These are phyloP conservation scores for Scalesia atractyloides DNA, from an alignment of 129 eudicot species.

Conservation along the genomic window DNA sequence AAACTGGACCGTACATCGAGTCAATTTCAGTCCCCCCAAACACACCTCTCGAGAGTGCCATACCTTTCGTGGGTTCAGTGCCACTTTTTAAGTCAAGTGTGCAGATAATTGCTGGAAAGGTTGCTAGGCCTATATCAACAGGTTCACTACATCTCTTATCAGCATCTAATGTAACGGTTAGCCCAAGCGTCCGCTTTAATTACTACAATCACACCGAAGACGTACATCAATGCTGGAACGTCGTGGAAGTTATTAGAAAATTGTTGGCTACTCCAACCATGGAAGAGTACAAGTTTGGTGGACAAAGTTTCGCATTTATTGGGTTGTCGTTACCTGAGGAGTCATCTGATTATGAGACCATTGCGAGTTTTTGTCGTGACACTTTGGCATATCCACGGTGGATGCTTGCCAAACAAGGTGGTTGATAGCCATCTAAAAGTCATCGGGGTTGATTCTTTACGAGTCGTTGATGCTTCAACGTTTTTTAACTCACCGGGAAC, in stretches of 20 bases:
- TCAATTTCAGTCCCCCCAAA: neutral
- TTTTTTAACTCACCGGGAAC: no score
- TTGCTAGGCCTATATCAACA: neutral
- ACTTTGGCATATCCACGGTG: no score
- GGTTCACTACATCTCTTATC: neutral
- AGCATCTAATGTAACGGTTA: conserved; percentile 11
- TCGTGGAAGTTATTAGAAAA: no score
- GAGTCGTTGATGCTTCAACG: no score
- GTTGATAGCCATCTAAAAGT: no score
- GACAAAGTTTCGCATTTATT: neutral
- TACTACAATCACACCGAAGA: no score
- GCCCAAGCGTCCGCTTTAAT: conserved; percentile 6
- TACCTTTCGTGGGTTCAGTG: conserved; percentile 23
- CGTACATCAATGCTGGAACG: no score
- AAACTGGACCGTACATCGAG: conserved; percentile 9
- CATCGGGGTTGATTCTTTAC: no score
- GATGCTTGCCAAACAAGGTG: no score
- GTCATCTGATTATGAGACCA: neutral
- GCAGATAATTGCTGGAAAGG: conserved; percentile 4
- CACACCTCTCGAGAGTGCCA: neutral
- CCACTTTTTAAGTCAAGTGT: conserved; percentile 11
- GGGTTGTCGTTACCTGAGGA: conserved; percentile 12
- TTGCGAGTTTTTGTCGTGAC: no score
- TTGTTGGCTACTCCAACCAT: no score
- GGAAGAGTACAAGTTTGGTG: conserved; percentile 25